Evolutionary conservation across 2,329 filamentous ascomycete species (phyloP).

Genomic region (Nothopassalora personata): DNA sequence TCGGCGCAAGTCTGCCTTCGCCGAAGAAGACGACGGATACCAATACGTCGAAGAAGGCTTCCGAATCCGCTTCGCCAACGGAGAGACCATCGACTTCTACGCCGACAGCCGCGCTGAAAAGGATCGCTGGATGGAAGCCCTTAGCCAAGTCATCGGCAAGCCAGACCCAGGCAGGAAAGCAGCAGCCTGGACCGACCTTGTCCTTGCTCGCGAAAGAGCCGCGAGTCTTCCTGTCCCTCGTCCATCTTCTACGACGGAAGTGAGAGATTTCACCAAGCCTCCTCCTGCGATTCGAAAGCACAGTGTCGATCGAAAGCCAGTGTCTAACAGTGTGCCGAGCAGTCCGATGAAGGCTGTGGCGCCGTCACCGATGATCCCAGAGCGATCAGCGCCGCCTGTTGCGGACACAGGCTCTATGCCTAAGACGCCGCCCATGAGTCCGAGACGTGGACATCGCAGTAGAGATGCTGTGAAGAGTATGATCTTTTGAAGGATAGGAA

Average conservation of each 20-base stretch:
- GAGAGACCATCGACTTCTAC: conserved; percentile 97
- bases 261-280: conserved; percentile 28
- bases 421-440: conserved; percentile 31
- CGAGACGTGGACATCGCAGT: conserved; percentile 26
- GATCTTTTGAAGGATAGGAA: conserved; percentile 29
- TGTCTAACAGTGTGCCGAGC: conserved; percentile 23
- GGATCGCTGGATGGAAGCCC: conserved; percentile 88
- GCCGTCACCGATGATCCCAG: conserved; percentile 5
- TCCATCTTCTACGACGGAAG: conserved; percentile 10
- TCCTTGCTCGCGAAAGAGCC: conserved; percentile 44
- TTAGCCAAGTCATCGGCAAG: conserved; percentile 65
- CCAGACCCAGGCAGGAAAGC: conserved; percentile 47
- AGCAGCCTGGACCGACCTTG: conserved; percentile 54
- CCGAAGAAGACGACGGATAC: conserved; percentile 97
- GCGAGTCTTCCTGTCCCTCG: conserved; percentile 6
- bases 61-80: conserved; percentile 96
- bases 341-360: conserved; percentile 22
- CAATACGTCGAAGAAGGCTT: conserved; percentile 99
- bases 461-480: conserved; percentile 36
- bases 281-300: conserved; percentile 15
- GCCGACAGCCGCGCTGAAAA: conserved; percentile 84
- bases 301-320: conserved; percentile 20
- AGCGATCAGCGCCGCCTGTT: conserved; percentile 11
- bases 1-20: conserved; percentile 88
- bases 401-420: conserved; percentile 18